These are phyloP conservation scores for Fusarium clavum DNA, from an alignment of 2,329 filamentous ascomycete genomes.

Conservation along the genomic window DNA sequence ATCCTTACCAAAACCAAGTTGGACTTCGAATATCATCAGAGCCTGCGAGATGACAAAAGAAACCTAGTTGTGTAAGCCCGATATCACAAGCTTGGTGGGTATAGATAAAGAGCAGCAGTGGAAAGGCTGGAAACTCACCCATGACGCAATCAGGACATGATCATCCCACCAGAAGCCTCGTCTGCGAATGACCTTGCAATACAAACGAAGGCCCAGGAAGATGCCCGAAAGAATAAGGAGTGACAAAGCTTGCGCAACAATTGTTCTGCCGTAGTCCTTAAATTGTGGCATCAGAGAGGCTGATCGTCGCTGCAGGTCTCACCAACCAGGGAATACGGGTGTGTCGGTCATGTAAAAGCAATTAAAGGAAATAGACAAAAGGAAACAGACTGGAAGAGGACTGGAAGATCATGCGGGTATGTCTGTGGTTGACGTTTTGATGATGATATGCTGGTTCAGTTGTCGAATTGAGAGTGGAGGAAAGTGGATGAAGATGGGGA, in stretches of 20 bases:
- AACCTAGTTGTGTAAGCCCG: fast-evolving
- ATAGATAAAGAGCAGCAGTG: not conserved
- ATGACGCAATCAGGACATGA: not conserved
- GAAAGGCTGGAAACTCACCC: not conserved
- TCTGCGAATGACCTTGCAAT: not conserved
- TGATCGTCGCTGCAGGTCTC: not conserved
- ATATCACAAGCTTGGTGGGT: fast-evolving
- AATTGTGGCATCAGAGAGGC: not conserved
- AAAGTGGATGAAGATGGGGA: not conserved
- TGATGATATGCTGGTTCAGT: not conserved
- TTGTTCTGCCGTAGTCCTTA: not conserved
- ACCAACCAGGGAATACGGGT: not conserved
- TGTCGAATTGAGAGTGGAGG: not conserved
- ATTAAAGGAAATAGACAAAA: not conserved
- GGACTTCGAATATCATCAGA: not conserved
- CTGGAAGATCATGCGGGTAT: not conserved
- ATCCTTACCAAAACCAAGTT: not conserved
- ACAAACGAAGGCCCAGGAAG: not conserved
- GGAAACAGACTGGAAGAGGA: too few species aligned
- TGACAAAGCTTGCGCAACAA: not conserved
- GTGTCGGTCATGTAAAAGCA: not conserved
- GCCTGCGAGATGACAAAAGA: fast-evolving
- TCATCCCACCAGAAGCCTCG: conserved; percentile 14
- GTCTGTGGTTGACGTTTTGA: not conserved
- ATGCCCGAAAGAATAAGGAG: not conserved